Conservation (phyloP, 352 stramenopile species). For the Ophiocytium majus region DNA sequence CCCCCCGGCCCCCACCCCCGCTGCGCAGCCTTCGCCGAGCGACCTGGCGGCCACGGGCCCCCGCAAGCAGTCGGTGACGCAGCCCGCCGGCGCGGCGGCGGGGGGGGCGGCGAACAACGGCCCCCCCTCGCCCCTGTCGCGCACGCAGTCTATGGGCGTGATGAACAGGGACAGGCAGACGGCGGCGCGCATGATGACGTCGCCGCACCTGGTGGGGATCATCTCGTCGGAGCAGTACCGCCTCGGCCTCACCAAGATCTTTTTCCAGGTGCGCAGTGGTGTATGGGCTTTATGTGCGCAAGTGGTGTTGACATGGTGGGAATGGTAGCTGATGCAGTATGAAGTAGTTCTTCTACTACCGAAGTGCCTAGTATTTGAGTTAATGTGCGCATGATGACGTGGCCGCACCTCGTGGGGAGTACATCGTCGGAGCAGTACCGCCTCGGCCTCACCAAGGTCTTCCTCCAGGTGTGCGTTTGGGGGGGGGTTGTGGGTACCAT, state of each 20-base stretch:
- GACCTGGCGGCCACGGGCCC: not conserved
- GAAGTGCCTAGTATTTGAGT: too few relatives aligned
- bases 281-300: too few relatives aligned
- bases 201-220: slow-evolving; percentile 8
- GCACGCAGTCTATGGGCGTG: not conserved
- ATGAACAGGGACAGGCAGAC: not conserved
- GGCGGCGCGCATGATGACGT: slow-evolving; percentile 40
- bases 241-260: slow-evolving; percentile 48
- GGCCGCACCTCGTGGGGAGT: slow-evolving; percentile 9
- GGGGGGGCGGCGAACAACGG: too few relatives aligned
- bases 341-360: too few relatives aligned
- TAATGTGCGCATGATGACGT: slow-evolving; percentile 42
- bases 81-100: not conserved
- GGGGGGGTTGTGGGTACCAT: too few relatives aligned
- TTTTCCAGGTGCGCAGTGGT: slow-evolving; percentile 32
- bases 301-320: too few relatives aligned
- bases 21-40: not conserved
- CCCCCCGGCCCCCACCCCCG: too few relatives aligned
- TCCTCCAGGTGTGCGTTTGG: slow-evolving; percentile 33
- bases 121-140: not conserved
- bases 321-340: too few relatives aligned
- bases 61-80: not conserved
- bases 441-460: slow-evolving; percentile 46
- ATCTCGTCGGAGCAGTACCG: slow-evolving; percentile 34
- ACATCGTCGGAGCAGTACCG: slow-evolving; percentile 29